Evolutionary conservation across 257 asterid species (phyloP), one percentile per base, ranked within the genome.

Genomic region (Lantana camara): DNA sequence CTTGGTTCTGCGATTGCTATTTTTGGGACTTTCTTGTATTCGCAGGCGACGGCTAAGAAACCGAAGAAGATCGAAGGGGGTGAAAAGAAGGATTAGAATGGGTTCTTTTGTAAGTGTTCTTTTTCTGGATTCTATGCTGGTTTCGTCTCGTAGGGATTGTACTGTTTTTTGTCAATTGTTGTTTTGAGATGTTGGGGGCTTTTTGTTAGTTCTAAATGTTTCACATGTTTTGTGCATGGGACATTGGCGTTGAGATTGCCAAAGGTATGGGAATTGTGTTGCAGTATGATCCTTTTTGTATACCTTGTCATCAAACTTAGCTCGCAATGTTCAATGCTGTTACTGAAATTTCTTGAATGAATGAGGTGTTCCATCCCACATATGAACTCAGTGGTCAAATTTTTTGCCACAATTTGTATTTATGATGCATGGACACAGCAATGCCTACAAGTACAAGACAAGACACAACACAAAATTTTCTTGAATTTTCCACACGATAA

Each of bases 1-100:
- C 90, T 90, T 13, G 97, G 97, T 42, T 90, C 97, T 9, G 97
- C 96, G 29, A 81, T 90, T 38, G 97, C 96, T 0, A 81, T 90
- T 29, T 80, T 90, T 1, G 96, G 97, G 16, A 90, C 97, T 16
- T 90, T 90, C 85, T 69, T 90, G 83, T 92, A 92, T 70, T 83
- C 97, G 0, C 98, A 92, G 83, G 95, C 91, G 0, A 83, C 96
- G 0, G 88, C 80, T 38, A 91, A 91, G 61, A 91, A 88, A 67
- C 82, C 84, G 7, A 85, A 83, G 9, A 85, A 83, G 84, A 61
- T 76, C 45, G 84, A 57, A 68, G 83, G 40, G 57, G 80, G 59
- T 57, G 88, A 81, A 51, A 79, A 83, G 82, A 64, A 84, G 82
- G 61, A 80, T 12, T 82, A 85, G 78, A 47, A 15, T 37, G 44